Conservation (phyloP, 73 alveolate genomes). For the Symbiodinium pilosum region DNA sequence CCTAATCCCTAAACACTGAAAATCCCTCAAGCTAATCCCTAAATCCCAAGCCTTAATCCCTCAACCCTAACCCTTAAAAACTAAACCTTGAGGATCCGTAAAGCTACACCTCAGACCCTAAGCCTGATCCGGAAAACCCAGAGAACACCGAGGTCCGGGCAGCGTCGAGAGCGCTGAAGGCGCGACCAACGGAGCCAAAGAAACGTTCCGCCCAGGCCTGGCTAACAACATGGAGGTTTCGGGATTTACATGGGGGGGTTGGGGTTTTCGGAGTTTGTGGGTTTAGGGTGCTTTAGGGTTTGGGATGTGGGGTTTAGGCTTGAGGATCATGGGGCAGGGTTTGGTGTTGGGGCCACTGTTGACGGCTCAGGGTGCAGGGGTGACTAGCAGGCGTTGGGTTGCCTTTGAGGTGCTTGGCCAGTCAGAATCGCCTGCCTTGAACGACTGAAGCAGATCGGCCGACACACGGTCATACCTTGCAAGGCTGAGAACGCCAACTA, state of each 20-base stretch:
- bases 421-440: background rate
- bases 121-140: background rate
- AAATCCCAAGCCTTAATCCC: background rate
- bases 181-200: slow-evolving; percentile 2
- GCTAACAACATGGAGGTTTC: background rate
- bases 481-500: too few relatives aligned
- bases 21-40: background rate
- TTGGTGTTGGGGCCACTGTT: too few relatives aligned
- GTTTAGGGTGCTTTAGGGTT: background rate
- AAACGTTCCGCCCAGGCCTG: slow-evolving; percentile 2
- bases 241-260: background rate
- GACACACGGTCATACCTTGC: background rate
- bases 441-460: background rate
- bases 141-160: background rate
- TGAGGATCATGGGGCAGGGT: background rate
- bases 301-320: background rate
- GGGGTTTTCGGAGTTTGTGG: background rate
- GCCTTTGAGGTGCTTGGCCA: background rate
- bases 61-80: background rate
- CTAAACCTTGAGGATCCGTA: too few relatives aligned
- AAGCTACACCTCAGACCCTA: too few relatives aligned
- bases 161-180: background rate
- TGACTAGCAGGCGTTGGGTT: too few relatives aligned
- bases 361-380: background rate
- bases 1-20: background rate